Evolutionary conservation across 2,329 filamentous ascomycete species (phyloP), one percentile per base, ranked within the genome.

Genomic region (Paraphoma chrysanthemicola): DNA sequence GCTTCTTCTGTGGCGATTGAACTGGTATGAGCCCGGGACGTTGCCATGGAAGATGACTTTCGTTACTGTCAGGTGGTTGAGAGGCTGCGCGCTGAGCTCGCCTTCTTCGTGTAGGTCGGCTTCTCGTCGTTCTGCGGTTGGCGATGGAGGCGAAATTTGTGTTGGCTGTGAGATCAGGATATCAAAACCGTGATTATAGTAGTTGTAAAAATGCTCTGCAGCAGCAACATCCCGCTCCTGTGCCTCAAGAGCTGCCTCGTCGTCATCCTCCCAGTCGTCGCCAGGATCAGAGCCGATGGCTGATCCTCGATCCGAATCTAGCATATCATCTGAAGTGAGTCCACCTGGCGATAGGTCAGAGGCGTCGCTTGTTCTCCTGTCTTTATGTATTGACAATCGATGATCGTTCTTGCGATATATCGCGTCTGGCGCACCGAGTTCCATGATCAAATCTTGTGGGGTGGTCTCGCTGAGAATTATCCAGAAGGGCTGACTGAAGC

Each of bases 41-140:
- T 99, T 99, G 43, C 91, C 92, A 75, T 99, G 95, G 1, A 99
- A 83, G 16, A 98, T 87, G n/a, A 99, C 76, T 73, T 98, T 98
- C 0, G 91, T 95, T 6, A 91, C 93, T 0, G 95, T 92, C 10
- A 96, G 83, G 41, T 89, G 88, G 55, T 92, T 87, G 4, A 74
- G 62, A 11, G 76, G 74, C 49, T 72, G 69, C 28, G 64, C 63
- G n/a, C 64, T 66, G 38, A 71, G 59, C 30, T 70, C 66, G 16
- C 68, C 66, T 42, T 69, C 63, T 44, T 64, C 64, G 10, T 67
- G 41, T 6, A 68, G 59, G 16, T 71, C 56, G 4, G 64, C 54
- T 4, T 71, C 66, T 38, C 74, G 81, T 5, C 82, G 79, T 11
- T 88, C 90, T 0, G 90, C 88, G 6, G 81, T 80, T 18, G 85